Percentiles rank a stretch among this genome's conserved stretches.
Conservation (phyloP, 2,329 filamentous ascomycete genomes). For the Aspergillus carbonarius region DNA sequence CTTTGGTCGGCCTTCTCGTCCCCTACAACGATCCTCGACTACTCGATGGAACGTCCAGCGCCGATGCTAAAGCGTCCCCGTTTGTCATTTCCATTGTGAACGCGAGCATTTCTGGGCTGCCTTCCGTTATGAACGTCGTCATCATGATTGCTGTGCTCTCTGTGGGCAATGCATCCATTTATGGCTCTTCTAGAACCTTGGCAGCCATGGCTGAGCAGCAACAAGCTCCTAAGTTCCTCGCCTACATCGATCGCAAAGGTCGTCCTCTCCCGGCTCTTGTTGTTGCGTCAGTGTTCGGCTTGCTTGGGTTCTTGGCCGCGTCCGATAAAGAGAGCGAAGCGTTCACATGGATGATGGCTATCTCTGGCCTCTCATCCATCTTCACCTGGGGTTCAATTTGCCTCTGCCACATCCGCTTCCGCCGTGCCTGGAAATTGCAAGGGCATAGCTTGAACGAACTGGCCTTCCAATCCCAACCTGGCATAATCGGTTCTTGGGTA, state of each 20-base stretch:
- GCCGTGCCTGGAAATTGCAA: conserved; percentile 69
- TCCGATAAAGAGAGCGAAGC: conserved; percentile 59
- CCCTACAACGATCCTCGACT: conserved; percentile 68
- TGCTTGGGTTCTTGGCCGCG: conserved; percentile 75
- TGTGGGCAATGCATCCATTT: conserved; percentile 88
- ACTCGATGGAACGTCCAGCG: conserved; percentile 56
- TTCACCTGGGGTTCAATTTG: conserved; percentile 84
- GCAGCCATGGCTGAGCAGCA: conserved; percentile 85
- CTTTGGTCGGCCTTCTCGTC: conserved; percentile 78
- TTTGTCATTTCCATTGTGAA: conserved; percentile 91
- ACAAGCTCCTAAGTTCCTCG: conserved; percentile 73
- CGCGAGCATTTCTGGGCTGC: conserved; percentile 76
- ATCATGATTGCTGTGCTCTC: conserved; percentile 88
- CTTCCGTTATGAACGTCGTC: conserved; percentile 91
- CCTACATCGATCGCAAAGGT: conserved; percentile 79
- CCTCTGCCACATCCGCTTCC: conserved; percentile 89
- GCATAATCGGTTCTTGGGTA: conserved; percentile 75
- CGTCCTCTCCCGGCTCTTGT: conserved; percentile 74
- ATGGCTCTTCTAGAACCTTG: conserved; percentile 85
- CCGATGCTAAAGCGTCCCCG: conserved; percentile 74
- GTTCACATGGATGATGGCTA: conserved; percentile 76
- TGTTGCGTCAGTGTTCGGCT: conserved; percentile 65
- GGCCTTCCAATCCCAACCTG: conserved; percentile 77
- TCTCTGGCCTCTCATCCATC: conserved; percentile 70
- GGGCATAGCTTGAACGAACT: conserved; percentile 73